Evolutionary conservation across 2,329 filamentous ascomycete genomes (phyloP), one percentile per base, ranked within the genome.

Genomic region (Aureobasidium sp.): DNA sequence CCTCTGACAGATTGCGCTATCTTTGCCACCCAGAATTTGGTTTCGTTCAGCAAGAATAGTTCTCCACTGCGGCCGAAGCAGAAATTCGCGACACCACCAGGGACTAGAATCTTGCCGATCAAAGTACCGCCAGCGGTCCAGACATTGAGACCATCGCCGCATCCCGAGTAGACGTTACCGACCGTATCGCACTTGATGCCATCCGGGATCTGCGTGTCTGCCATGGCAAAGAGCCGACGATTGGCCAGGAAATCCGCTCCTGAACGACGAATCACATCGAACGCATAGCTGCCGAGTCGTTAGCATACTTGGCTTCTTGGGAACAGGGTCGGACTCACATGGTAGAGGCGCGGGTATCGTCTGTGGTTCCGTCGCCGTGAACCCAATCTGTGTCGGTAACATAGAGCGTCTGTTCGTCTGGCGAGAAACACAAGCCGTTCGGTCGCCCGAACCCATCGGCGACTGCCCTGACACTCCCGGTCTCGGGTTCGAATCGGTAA

Each of bases 391-490:
- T 82, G 66, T 85, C 82, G 25, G 81, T 78, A 1, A 85, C 70
- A 62, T 85, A 85, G 1, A 79, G 73, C 21, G 77, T 70, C 3
- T 68, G 69, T 6, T 80, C 79, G 60, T 79, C 76, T 0, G 80
- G 81, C 0, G 79, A 81, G 65, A 85, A 84, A 0, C 76, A 76
- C 41, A 85, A 69, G 6, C 82, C 83, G 61, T 85, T 85, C 0
- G 81, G 81, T 48, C 78, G 72, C 0, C 67, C 73, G 59, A 85
- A 81, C 0, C 76, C 81, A 64, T 85, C 82, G 0, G 82, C 82
- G 5, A 82, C 81, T 0, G 79, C 78, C 0, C 76, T 76, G 2
- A 85, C 70, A 0, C 77, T 77, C 0, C 79, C 79, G 0, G 79
- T 84, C 0, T 63, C 66, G 1, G 78, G 75, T 51, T 82, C 77